Evolutionary conservation across 805 yeast genomes (phyloP), one percentile per base, ranked within the genome.

Genomic region (Kluyveromyces starmeri): DNA sequence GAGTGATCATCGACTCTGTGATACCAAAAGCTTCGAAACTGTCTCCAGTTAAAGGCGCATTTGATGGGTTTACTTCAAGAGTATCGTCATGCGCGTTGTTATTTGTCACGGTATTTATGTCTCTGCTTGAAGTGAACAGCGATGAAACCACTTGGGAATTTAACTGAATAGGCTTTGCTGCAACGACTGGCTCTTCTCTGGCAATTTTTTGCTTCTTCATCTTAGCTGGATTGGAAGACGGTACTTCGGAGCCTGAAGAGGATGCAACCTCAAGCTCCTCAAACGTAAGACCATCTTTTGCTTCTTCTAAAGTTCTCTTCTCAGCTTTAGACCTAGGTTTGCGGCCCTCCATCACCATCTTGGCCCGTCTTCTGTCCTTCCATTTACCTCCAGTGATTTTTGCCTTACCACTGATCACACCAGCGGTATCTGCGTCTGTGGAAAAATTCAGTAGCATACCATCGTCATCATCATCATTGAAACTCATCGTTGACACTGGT

Each of bases 21-120:
- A 88, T 56, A 0, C 94, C 94, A 28, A 89, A 60, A 0, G 84
- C 83, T 12, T 60, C 67, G 48, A 89, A 89, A 3, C 82, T 65
- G 7, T 82, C 73, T 12, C 64, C 68, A 6, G 48, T 33, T 19
- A 83, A 54, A 0, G 96, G 96, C 0, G 96, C 96, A 61, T 92
- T 92, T 0, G 96, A 84, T 1, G 94, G 83, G 36, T 36, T 43
- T 8, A 52, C 42, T 13, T 50, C 55, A 6, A 53, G 44, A 17
- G 54, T 54, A 2, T 60, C 60, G 14, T 64, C 62, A 16, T 65
- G 59, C 1, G 53, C 62, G 33, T 67, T 59, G 2, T 56, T 61
- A 7, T 61, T 53, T 2, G 41, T 47, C n/a, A 51, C 37, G 0
- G 56, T 49, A 7, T 55, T 48, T 21, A 71, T 62, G 28, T 70